Evolutionary conservation across 1,284 basidiomycete species (phyloP), one percentile per base, ranked within the genome.

Genomic region (Cryptococcus jaspeensis): DNA sequence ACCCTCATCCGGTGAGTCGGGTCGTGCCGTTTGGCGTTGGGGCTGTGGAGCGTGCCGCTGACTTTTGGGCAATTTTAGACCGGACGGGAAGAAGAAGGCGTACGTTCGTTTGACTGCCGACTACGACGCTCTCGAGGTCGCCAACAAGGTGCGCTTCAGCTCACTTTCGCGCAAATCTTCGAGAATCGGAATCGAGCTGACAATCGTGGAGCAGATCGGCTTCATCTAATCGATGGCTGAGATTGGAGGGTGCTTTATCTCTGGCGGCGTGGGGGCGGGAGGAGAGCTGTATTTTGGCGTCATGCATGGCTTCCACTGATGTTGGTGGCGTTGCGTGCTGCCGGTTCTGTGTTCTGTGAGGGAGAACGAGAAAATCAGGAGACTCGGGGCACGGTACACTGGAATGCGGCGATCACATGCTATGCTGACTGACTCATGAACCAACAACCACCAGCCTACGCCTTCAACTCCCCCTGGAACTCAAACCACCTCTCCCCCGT

Each of bases 41-140:
- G 32, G 16, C 15, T 43, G 41, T 50, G 32, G 28, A 32, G 20
- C 22, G 5, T n/a, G 13, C 5, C 46, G 36, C 52, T 53, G 43
- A 53, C 44, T 42, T 39, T 42, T 5, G 20, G 22, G 12, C 18
- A 8, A n/a, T 44, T 1, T 2, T 63, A 92, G 92, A 78, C 96
- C 95, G 58, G 96, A 99, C 74, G 95, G 96, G 59, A 92, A 89
- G 86, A 99, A 99, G 86, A 99, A 99, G 89, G 95, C 95, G 50
- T 99, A 96, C 79, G 92, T 98, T 58, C 87, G 93, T 53, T 82
- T 99, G 73, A 91, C 92, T 39, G 81, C 94, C 36, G 95, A 98
- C 82, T 90, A 95, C 80, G 95, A 99, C 75, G 95, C 95, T 50
- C 82, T 98, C 69, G 95, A 99, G 79, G 91, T 99, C 66, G 93